phyloP scores from a whole-genome alignment of 2,329 filamentous ascomycete species.

The Akanthomyces uredinophilus region DNA sequence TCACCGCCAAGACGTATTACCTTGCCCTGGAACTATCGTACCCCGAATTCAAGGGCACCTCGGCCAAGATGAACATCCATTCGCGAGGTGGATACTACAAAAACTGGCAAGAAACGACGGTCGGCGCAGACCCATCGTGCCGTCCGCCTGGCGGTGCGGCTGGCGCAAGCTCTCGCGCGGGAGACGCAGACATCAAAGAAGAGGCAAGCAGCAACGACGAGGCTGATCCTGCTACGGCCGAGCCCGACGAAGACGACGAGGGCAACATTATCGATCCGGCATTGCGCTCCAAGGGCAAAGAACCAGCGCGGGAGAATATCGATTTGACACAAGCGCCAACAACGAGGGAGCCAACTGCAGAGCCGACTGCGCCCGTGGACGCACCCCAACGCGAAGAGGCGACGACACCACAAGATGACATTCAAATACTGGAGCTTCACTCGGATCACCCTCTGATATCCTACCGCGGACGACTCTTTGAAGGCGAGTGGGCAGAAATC shows the following conservation, averaged over 20 bases:
- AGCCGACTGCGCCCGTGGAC: constrained; percentile 10
- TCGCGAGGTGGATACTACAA: constrained; percentile 44
- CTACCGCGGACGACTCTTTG: constrained; percentile 73
- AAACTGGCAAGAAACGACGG: constrained; percentile 31
- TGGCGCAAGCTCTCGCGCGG: neutral
- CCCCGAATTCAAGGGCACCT: constrained; percentile 48
- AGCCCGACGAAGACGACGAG: constrained; percentile 26
- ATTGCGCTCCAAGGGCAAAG: constrained; percentile 21
- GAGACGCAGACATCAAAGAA: constrained; percentile 18
- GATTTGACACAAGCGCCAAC: constrained; percentile 2
- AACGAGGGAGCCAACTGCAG: constrained; percentile 7
- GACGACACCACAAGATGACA: constrained; percentile 30
- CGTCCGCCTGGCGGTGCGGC: neutral
- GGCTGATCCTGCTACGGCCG: constrained; percentile 26
- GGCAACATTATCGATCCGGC: constrained; percentile 23
- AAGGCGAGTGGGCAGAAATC: constrained; percentile 74
- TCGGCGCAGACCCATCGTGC: constrained; percentile 22
- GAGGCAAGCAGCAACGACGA: constrained; percentile 27
- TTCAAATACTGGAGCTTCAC: constrained; percentile 83
- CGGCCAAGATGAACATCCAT: constrained; percentile 34
- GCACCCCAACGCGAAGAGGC: constrained; percentile 12
- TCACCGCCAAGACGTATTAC: constrained; percentile 51
- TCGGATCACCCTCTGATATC: constrained; percentile 70
- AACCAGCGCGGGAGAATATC: constrained; percentile 12
- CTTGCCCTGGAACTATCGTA: constrained; percentile 59